Evolutionary conservation across 1,139 yeast genomes (phyloP).

Genomic region (Taphrina pruni): DNA sequence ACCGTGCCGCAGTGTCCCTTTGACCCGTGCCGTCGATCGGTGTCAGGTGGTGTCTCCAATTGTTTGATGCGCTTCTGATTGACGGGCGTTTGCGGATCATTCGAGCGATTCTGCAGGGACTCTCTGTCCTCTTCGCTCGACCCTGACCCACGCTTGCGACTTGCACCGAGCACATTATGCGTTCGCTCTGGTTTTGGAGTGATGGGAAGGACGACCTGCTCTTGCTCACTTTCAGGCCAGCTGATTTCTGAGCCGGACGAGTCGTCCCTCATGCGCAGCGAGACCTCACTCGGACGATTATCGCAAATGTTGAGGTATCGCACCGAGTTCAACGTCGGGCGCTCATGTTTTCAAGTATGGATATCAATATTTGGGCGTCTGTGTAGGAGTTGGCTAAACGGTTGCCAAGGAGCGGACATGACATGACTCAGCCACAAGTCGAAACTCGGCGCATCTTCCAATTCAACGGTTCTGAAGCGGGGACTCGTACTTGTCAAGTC

Average conservation of each 20-base stretch:
- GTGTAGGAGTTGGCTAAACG: not conserved
- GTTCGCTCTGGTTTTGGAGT: conserved; percentile 19
- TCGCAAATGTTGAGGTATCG: no score
- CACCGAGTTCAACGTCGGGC: no score
- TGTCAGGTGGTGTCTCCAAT: conserved; percentile 19
- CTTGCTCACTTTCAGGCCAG: conserved; percentile 29
- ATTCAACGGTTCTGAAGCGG: no score
- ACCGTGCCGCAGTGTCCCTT: not conserved
- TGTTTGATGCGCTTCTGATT: conserved; percentile 8
- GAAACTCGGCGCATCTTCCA: no score
- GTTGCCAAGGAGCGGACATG: conserved; percentile 7
- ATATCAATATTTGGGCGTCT: not conserved
- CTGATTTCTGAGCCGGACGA: conserved; percentile 21
- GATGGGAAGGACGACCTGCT: conserved; percentile 13
- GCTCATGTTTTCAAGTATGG: no score
- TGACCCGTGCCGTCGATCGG: conserved; percentile 7
- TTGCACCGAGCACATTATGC: not conserved
- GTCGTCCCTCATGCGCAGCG: conserved; percentile 11
- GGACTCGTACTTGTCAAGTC: not conserved
- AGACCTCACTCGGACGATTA: not conserved
- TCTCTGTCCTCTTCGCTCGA: not conserved
- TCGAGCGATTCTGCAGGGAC: not conserved
- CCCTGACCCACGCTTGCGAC: conserved; percentile 1
- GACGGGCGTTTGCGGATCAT: conserved; percentile 19
- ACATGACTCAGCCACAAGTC: not conserved